phyloP scores from a whole-genome alignment of 257 asterid genomes.

The Apocynum venetum region DNA sequence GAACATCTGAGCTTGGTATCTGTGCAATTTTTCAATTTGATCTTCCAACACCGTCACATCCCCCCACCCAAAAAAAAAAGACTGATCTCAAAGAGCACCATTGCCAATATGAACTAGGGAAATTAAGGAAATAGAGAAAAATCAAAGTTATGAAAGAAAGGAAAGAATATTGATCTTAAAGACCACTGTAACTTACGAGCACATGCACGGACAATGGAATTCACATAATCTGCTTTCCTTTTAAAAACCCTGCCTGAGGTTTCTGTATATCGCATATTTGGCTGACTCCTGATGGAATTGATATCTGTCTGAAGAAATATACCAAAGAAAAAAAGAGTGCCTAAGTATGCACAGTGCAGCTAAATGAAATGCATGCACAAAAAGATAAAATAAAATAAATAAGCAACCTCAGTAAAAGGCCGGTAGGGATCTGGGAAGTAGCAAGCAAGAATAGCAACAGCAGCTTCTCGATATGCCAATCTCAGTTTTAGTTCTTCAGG shows the following conservation, averaged over 20 bases:
- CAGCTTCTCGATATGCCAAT: conserved; percentile 96
- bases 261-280: conserved; percentile 68
- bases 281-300: conserved; percentile 75
- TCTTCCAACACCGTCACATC: background rate
- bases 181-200: conserved; percentile 73
- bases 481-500: conserved; percentile 93
- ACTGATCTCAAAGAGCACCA: background rate
- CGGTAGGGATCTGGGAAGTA: conserved; percentile 76
- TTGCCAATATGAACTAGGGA: background rate
- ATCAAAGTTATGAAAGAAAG: background rate
- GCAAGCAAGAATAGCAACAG: conserved; percentile 94
- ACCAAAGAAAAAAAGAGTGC: conserved; percentile 9
- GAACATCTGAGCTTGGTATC: background rate
- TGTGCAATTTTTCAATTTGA: background rate
- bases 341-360: background rate
- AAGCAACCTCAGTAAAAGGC: conserved; percentile 57
- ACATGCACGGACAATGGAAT: conserved; percentile 79
- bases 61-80: no score
- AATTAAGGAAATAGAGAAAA: background rate
- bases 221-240: conserved; percentile 79
- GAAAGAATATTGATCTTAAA: background rate
- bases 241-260: conserved; percentile 73
- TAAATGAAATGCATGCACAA: conserved; percentile 7
- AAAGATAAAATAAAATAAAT: background rate
- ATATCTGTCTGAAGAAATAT: conserved; percentile 68